phyloP scores from a whole-genome alignment of 2,329 filamentous ascomycete species.

The Neurospora sp. region DNA sequence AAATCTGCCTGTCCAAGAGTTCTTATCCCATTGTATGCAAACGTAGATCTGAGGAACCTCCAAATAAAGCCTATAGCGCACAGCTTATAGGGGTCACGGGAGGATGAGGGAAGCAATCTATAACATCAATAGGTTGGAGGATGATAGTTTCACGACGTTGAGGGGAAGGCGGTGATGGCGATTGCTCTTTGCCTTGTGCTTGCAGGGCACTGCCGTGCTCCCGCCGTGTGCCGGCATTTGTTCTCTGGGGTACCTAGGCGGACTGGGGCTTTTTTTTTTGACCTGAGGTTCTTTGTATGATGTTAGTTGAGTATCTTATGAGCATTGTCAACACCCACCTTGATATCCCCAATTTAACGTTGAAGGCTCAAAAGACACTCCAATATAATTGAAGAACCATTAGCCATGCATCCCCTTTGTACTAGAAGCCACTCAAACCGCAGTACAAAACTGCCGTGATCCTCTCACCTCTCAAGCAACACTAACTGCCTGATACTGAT shows the following conservation, averaged over 20 bases:
- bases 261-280: neutral
- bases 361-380: neutral
- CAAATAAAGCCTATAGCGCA: neutral
- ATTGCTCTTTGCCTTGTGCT: neutral
- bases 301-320: neutral
- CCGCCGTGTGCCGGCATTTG: neutral
- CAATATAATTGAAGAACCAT: too few relatives aligned
- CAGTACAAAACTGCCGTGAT: neutral
- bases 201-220: neutral
- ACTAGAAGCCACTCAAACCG: too few relatives aligned
- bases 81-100: neutral
- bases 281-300: too few relatives aligned
- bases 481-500: neutral
- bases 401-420: neutral
- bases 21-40: too few relatives aligned
- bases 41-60: neutral
- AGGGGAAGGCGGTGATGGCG: neutral
- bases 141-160: neutral
- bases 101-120: neutral
- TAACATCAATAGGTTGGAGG: neutral
- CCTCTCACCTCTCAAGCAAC: neutral
- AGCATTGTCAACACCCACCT: neutral
- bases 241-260: neutral
- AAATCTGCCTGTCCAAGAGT: too few relatives aligned
- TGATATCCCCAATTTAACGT: neutral